Conservation (phyloP, 1,139 yeast species). For the Torulaspora globosa region DNA sequence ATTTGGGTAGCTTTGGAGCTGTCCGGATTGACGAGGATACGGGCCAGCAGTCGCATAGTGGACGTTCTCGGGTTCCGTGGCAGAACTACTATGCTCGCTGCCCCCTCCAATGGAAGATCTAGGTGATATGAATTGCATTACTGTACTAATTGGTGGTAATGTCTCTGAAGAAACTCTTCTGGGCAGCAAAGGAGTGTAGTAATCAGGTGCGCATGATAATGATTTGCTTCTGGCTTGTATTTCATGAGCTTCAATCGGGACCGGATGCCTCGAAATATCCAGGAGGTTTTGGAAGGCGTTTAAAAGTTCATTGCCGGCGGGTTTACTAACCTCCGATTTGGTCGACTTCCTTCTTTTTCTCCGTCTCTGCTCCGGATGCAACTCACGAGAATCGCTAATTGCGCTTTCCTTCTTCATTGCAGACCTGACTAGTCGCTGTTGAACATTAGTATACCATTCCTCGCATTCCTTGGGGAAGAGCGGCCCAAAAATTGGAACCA, state of each 20-base stretch:
- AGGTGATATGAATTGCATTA: constrained; percentile 15
- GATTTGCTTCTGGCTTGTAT: constrained; percentile 5
- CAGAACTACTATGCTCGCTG: neutral
- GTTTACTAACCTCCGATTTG: constrained; percentile 1
- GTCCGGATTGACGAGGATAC: neutral
- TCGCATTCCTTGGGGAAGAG: constrained; percentile 65
- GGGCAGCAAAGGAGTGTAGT: constrained; percentile 2
- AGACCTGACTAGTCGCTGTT: constrained; percentile 1
- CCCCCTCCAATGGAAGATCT: constrained; percentile 8
- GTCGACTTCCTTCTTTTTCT: constrained; percentile 3
- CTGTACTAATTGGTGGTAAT: constrained; percentile 20
- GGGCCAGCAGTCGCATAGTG: neutral
- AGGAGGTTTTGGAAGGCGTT: constrained; percentile 20
- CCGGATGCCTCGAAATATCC: constrained; percentile 7
- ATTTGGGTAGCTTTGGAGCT: constrained; percentile 4
- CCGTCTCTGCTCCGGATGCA: constrained; percentile 1
- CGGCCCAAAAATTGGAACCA: constrained; percentile 77
- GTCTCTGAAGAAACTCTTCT: constrained; percentile 7
- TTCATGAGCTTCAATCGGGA: neutral
- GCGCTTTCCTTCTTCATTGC: neutral
- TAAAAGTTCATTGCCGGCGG: constrained; percentile 14
- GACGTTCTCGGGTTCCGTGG: neutral
- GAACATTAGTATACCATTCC: constrained; percentile 14
- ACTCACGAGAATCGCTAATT: neutral
- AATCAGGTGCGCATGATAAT: constrained; percentile 15